These are phyloP conservation scores for Melastoma malabathricum DNA, from an alignment of 345 rosid genomes.

Conservation along the genomic window DNA sequence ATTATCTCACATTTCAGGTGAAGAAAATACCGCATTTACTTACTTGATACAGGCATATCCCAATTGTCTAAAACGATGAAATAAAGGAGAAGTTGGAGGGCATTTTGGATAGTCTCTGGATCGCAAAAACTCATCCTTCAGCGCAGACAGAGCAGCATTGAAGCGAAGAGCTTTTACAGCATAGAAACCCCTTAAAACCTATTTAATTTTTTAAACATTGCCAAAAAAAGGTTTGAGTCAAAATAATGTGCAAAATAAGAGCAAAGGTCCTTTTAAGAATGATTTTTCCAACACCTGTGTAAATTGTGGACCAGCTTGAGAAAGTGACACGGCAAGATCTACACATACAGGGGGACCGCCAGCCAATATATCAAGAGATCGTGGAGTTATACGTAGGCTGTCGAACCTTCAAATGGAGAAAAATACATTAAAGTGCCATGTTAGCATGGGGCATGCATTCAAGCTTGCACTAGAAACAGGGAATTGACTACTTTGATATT, in stretches of 20 bases:
- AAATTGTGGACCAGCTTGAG: conserved; percentile 96
- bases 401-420: conserved; percentile 57
- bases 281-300: conserved; percentile 50
- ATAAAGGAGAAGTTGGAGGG: conserved; percentile 82
- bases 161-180: conserved; percentile 89
- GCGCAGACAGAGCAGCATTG: conserved; percentile 75
- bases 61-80: conserved; percentile 86
- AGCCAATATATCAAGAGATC: conserved; percentile 85
- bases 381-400: conserved; percentile 87
- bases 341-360: conserved; percentile 90
- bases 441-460: not conserved
- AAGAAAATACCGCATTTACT: conserved; percentile 8
- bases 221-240: conserved; percentile 12
- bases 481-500: not conserved
- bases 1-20: too few relatives aligned
- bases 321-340: conserved; percentile 91
- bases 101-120: conserved; percentile 98
- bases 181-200: conserved; percentile 82
- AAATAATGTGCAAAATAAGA: conserved; percentile 6
- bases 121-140: conserved; percentile 93
- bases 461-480: conserved; percentile 3
- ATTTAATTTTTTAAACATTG: conserved; percentile 1
- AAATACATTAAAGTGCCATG: conserved; percentile 15
- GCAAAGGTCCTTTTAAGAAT: conserved; percentile 3
- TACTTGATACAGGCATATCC: conserved; percentile 96